phyloP scores from a whole-genome alignment of 2,329 filamentous ascomycete species.

The Chrysoporthe puriensis region DNA sequence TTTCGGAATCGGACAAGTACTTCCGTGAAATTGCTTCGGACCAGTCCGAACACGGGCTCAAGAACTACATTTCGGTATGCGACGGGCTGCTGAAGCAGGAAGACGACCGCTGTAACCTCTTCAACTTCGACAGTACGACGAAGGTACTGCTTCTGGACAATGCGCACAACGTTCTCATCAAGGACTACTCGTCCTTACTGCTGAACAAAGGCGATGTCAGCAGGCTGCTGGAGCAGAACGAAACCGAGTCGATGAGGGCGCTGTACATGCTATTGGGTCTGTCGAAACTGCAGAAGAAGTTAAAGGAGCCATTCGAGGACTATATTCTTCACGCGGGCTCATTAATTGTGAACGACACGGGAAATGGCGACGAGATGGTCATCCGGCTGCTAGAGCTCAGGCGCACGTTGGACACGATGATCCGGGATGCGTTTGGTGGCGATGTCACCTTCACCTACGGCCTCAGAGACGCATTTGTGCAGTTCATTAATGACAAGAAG shows the following conservation, averaged over 20 bases:
- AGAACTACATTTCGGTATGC: conserved; percentile 75
- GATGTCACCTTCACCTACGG: conserved; percentile 78
- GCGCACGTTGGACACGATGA: conserved; percentile 74
- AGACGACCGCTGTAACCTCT: conserved; percentile 75
- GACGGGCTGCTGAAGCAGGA: conserved; percentile 73
- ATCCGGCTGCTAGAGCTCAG: conserved; percentile 80
- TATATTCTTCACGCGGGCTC: conserved; percentile 80
- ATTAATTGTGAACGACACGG: conserved; percentile 77
- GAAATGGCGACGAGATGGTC: conserved; percentile 83
- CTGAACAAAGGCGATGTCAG: conserved; percentile 69
- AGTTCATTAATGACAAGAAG: conserved; percentile 90
- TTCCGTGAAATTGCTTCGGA: conserved; percentile 71
- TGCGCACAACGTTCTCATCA: conserved; percentile 74
- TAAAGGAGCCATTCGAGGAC: conserved; percentile 74
- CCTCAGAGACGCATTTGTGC: conserved; percentile 82
- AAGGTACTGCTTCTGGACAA: conserved; percentile 74
- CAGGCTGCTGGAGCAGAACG: conserved; percentile 72
- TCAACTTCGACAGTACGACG: conserved; percentile 81
- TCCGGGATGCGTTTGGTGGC: conserved; percentile 74
- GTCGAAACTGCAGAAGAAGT: conserved; percentile 68
- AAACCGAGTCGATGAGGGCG: conserved; percentile 70
- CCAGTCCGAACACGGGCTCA: conserved; percentile 66
- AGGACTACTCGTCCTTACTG: conserved; percentile 67
- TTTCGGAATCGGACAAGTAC: conserved; percentile 69
- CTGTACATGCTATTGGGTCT: conserved; percentile 79